phyloP scores from a whole-genome alignment of 768 basidiomycete genomes.

The Leccinum barrowsii region DNA sequence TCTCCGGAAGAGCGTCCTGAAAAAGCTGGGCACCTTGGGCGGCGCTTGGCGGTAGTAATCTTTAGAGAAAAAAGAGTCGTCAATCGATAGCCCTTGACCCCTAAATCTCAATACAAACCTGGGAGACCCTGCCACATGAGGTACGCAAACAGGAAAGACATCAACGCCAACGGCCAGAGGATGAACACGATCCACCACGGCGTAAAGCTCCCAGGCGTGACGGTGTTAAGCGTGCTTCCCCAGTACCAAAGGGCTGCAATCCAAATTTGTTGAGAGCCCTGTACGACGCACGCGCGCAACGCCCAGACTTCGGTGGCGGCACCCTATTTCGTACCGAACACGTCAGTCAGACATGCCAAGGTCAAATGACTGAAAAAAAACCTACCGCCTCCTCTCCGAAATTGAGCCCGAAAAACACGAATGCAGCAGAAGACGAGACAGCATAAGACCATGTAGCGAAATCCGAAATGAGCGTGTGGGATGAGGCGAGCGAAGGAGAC shows the following conservation, averaged over 20 bases:
- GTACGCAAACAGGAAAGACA: slow-evolving; percentile 76
- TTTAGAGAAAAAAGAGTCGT: slow-evolving; percentile 26
- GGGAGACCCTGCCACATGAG: slow-evolving; percentile 85
- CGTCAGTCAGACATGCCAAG: not conserved
- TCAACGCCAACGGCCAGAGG: slow-evolving; percentile 75
- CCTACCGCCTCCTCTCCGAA: slow-evolving; percentile 92
- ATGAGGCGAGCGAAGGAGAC: slow-evolving; percentile 48
- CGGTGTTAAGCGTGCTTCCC: slow-evolving; percentile 75
- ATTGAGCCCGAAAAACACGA: slow-evolving; percentile 92
- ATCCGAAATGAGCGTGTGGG: slow-evolving; percentile 67
- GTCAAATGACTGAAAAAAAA: slow-evolving; percentile 2
- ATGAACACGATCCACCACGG: slow-evolving; percentile 86
- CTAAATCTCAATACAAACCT: slow-evolving; percentile 41
- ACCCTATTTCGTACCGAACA: slow-evolving; percentile 44
- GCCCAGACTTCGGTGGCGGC: slow-evolving; percentile 96
- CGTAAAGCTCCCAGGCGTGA: slow-evolving; percentile 46
- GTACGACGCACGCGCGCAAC: slow-evolving; percentile 85
- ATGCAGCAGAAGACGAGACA: slow-evolving; percentile 87
- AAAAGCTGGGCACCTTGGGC: slow-evolving; percentile 91
- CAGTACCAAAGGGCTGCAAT: slow-evolving; percentile 95
- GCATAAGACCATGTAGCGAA: slow-evolving; percentile 91
- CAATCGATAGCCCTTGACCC: not conserved
- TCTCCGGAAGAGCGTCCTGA: slow-evolving; percentile 82
- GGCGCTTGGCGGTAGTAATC: slow-evolving; percentile 92
- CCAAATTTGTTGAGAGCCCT: slow-evolving; percentile 96